Evolutionary conservation across 805 yeast species (phyloP), one percentile per base, ranked within the genome.

Genomic region (Wickerhamomyces hampshirensis): DNA sequence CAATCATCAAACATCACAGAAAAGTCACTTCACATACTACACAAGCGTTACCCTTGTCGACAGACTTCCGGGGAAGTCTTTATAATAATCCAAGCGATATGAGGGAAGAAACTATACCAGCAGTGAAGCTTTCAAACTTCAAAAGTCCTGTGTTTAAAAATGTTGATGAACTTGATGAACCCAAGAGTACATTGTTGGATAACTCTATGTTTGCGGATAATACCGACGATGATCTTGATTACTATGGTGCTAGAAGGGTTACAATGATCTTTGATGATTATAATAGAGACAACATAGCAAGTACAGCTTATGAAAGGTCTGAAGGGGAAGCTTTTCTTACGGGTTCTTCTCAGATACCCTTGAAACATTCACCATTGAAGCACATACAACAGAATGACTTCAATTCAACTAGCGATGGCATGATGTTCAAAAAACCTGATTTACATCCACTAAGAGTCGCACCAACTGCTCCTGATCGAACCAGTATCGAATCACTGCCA

Each of bases 231-330:
- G 51, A 46, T 14, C 23, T 23, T 17, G 56, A 50, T 7, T 39
- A 37, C 30, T 43, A 38, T 9, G 44, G 46, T 27, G 51, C 51
- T 14, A 48, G 48, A 36, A 46, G 58, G 31, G 53, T 54, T 4
- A 53, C 57, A 2, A 47, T 50, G 48, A 40, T 50, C 14, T 53
- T 52, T 36, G 58, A 53, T 35, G 55, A 49, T 13, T 41, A 34
- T 28, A n/a, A 38, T 12, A 26, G 24, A 12, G 26, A 23, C 32
- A 21, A 28, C 29, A 30, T 8, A 21, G 14, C 10, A 21, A 21
- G 11, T n/a, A n/a, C n/a, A n/a, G n/a, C n/a, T n/a, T n/a, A n/a
- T n/a, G n/a, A n/a, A n/a, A n/a, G n/a, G n/a, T 15, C 29, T 28
- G 14, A 34, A 29, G 5, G 9, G 18, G 8, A 12, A 6, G 30